Evolutionary conservation across 2,329 filamentous ascomycete genomes (phyloP).

Genomic region (Penicillium sp.): DNA sequence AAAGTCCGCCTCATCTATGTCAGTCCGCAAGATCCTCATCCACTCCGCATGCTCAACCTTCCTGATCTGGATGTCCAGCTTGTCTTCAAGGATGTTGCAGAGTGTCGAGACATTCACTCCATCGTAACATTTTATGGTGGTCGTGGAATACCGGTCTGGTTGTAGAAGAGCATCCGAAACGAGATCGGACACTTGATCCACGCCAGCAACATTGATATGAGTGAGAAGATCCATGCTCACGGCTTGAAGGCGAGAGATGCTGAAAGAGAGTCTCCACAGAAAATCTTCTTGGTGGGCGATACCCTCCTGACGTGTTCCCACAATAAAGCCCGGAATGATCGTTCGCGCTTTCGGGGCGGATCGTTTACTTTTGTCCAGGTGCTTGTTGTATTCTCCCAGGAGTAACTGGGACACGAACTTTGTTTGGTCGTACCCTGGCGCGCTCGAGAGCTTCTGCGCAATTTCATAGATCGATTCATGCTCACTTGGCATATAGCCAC

Average conservation of each 20-base stretch:
- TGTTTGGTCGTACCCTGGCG: conserved; percentile 6
- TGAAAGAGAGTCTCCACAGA: conserved; percentile 6
- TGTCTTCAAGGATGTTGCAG: not conserved
- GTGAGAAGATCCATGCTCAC: conserved; percentile 1
- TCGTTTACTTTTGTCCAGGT: not conserved
- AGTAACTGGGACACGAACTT: conserved; percentile 8
- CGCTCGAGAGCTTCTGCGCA: conserved; percentile 2
- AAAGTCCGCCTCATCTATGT: conserved; percentile 2
- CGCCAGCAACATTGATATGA: conserved; percentile 6
- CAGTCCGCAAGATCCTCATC: not conserved
- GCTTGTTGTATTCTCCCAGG: conserved; percentile 2
- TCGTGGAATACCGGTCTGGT: not conserved
- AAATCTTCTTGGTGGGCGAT: conserved; percentile 9
- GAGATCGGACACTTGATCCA: conserved; percentile 7
- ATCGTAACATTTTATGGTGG: not conserved
- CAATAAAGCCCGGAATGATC: conserved; percentile 6
- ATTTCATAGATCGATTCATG: not conserved
- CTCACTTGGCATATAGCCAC: conserved; percentile 2
- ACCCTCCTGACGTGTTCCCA: conserved; percentile 5
- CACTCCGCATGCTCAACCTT: not conserved
- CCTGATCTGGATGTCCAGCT: conserved; percentile 1
- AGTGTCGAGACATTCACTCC: not conserved
- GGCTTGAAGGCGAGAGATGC: not conserved
- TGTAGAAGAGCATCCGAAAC: conserved; percentile 1
- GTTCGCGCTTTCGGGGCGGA: conserved; percentile 1